phyloP scores from a whole-genome alignment of 148 eudicot genomes.

The Salicornia ramosissima region DNA sequence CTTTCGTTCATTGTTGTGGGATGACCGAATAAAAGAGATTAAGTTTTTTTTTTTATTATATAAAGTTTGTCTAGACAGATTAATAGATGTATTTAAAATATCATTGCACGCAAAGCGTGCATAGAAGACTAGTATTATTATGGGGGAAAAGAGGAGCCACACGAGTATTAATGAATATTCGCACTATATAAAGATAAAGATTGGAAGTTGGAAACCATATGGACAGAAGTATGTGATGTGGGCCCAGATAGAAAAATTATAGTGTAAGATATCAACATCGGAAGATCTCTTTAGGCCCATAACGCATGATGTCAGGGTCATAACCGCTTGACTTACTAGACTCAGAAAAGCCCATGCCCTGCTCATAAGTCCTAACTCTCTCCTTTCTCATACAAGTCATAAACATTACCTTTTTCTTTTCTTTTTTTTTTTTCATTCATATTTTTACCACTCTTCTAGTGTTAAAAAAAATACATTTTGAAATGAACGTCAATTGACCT shows the following conservation, averaged over 20 bases:
- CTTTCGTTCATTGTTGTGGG: too few relatives aligned
- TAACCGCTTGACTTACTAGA: conserved; percentile 31
- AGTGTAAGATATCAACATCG: conserved; percentile 17
- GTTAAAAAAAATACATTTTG: too few relatives aligned
- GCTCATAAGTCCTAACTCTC: not conserved
- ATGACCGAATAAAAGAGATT: too few relatives aligned
- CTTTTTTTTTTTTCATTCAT: not conserved
- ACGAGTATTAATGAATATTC: conserved; percentile 9
- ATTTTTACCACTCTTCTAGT: too few relatives aligned
- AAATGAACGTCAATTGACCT: too few relatives aligned
- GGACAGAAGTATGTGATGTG: not conserved
- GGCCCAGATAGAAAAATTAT: conserved; percentile 19
- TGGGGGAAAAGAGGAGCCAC: not conserved
- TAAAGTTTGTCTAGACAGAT: too few relatives aligned
- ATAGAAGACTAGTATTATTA: too few relatives aligned
- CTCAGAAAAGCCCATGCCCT: conserved; percentile 10
- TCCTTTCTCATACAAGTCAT: not conserved
- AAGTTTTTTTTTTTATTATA: too few relatives aligned
- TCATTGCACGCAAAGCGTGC: too few relatives aligned
- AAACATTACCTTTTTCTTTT: not conserved
- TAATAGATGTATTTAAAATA: too few relatives aligned
- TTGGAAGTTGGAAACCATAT: conserved; percentile 8
- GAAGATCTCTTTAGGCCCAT: conserved; percentile 32
- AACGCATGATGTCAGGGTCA: conserved; percentile 35
- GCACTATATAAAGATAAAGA: conserved; percentile 10